These are phyloP conservation scores for Nakazawaea ishiwadae DNA, from an alignment of 805 yeast genomes.

Conservation along the genomic window DNA sequence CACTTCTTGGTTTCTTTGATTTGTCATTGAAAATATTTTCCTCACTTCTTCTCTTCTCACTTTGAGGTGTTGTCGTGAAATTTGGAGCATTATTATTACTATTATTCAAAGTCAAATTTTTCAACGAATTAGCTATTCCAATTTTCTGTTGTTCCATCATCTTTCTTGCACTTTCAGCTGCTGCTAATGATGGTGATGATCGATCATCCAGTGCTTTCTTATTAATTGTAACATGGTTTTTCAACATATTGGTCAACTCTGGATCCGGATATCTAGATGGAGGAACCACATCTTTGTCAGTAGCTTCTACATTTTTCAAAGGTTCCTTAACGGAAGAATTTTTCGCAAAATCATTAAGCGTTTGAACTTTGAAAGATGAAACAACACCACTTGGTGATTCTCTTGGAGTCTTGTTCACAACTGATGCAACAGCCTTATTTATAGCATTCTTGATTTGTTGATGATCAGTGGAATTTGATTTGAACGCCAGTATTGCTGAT, in stretches of 20 bases:
- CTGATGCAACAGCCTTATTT: constrained; percentile 21
- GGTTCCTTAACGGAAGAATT: neutral
- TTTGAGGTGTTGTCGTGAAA: neutral
- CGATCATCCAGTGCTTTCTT: neutral
- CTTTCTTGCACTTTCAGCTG: constrained; percentile 16
- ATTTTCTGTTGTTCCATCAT: constrained; percentile 19
- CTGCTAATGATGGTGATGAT: constrained; percentile 9
- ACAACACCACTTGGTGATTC: constrained; percentile 25
- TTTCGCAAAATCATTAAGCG: constrained; percentile 9
- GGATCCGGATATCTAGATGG: constrained; percentile 20
- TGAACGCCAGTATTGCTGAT: constrained; percentile 28
- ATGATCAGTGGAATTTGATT: constrained; percentile 17
- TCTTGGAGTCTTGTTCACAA: constrained; percentile 14
- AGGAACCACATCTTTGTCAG: constrained; percentile 12
- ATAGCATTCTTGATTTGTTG: constrained; percentile 20
- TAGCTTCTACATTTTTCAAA: neutral
- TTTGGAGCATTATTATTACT: neutral
- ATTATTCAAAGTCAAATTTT: neutral
- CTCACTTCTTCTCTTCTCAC: constrained; percentile 5
- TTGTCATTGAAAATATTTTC: neutral
- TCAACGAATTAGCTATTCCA: constrained; percentile 2
- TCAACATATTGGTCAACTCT: constrained; percentile 15
- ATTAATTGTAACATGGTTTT: neutral
- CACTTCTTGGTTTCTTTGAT: constrained; percentile 8
- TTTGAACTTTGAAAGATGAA: constrained; percentile 24